A percentile compares a stretch with the other conserved stretches of the same genome.
Conservation (phyloP, 1,284 basidiomycete genomes). For the Takashimella tepidaria region DNA sequence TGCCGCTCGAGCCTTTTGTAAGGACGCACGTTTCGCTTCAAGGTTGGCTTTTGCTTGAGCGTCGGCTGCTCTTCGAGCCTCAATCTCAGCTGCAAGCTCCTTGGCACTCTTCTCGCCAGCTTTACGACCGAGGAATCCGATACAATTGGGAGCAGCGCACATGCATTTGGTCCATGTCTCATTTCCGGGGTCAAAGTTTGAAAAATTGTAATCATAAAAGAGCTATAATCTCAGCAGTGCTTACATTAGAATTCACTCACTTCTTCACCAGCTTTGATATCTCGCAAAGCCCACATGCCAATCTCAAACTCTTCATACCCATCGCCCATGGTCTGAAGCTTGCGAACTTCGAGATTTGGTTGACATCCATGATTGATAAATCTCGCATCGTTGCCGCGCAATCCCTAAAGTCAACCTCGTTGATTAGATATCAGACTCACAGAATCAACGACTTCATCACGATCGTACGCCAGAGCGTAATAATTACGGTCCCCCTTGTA, state of each 20-base stretch:
- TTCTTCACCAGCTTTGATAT: slow-evolving; percentile 49
- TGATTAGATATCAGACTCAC: slow-evolving; percentile 25
- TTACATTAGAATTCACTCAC: slow-evolving; percentile 18
- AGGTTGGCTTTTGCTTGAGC: neutral
- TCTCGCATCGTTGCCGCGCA: slow-evolving; percentile 49
- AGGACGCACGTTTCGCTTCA: neutral
- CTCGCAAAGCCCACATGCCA: slow-evolving; percentile 46
- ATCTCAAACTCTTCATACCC: slow-evolving; percentile 50
- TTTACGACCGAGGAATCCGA: slow-evolving; percentile 44
- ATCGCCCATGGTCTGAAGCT: slow-evolving; percentile 42
- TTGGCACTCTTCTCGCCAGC: slow-evolving; percentile 28
- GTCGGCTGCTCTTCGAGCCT: neutral
- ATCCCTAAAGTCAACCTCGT: slow-evolving; percentile 31
- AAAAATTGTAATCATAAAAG: slow-evolving; percentile 49
- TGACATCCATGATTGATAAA: slow-evolving; percentile 51
- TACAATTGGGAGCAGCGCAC: slow-evolving; percentile 45
- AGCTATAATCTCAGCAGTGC: slow-evolving; percentile 18
- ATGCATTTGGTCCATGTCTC: slow-evolving; percentile 42
- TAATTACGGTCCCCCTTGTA: slow-evolving; percentile 44
- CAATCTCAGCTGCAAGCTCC: slow-evolving; percentile 19
- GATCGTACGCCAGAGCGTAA: slow-evolving; percentile 50
- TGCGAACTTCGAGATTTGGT: slow-evolving; percentile 48
- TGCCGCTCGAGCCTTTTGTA: neutral
- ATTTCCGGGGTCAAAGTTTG: slow-evolving; percentile 30
- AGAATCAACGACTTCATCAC: slow-evolving; percentile 50